phyloP scores from a whole-genome alignment of 345 rosid genomes.

The Boechera stricta region DNA sequence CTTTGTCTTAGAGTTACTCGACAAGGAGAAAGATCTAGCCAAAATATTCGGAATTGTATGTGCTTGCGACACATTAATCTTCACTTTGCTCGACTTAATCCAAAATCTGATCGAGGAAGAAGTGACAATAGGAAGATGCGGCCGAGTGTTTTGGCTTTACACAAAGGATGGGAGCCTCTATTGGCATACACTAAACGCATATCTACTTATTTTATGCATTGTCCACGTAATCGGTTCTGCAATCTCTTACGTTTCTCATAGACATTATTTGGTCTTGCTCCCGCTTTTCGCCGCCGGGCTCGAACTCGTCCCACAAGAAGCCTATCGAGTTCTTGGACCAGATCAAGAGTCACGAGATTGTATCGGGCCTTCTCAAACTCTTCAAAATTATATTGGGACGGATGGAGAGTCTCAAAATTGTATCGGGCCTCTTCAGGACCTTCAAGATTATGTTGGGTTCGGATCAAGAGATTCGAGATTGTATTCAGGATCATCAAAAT shows the following conservation, averaged over 20 bases:
- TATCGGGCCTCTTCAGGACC: too few species aligned
- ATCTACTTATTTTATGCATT: constrained; percentile 20
- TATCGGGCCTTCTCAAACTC: neutral
- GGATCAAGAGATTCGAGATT: too few species aligned
- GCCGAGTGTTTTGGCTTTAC: constrained; percentile 40
- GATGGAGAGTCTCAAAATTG: too few species aligned
- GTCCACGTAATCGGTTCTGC: constrained; percentile 30
- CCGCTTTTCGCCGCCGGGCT: constrained; percentile 39
- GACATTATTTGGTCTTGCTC: constrained; percentile 34
- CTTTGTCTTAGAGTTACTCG: constrained; percentile 42
- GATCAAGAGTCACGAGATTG: neutral
- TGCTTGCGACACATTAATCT: constrained; percentile 44
- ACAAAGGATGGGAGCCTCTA: constrained; percentile 25
- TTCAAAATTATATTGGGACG: too few species aligned
- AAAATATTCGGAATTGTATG: constrained; percentile 40
- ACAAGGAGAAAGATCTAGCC: constrained; percentile 38
- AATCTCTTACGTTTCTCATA: constrained; percentile 23
- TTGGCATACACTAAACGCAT: constrained; percentile 38
- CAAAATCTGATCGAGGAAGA: constrained; percentile 25
- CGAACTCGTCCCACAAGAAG: constrained; percentile 43
- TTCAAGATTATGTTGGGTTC: too few species aligned
- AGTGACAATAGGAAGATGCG: constrained; percentile 32
- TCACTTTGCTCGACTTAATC: constrained; percentile 40
- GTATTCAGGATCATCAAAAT: too few species aligned
- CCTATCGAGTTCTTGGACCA: constrained; percentile 16